Conservation (phyloP, 306 rosid genomes). For the Fagus crenata region DNA sequence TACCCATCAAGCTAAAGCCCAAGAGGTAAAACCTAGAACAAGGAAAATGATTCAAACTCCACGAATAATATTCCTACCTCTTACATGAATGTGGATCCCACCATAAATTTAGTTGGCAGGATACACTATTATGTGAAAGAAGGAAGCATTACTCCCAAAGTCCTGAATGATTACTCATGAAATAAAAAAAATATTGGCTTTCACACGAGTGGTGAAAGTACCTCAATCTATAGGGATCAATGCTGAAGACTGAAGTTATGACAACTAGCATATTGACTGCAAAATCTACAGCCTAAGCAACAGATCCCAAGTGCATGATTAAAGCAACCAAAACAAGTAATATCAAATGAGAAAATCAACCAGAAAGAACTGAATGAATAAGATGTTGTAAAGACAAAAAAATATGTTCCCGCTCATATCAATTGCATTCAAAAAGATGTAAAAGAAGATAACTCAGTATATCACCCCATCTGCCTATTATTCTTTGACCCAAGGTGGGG, state of each 20-base stretch:
- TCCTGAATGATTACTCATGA: no score
- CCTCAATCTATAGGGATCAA: background rate
- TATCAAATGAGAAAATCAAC: background rate
- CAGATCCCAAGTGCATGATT: no score
- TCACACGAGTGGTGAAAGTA: background rate
- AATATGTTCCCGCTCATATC: background rate
- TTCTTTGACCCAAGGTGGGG: background rate
- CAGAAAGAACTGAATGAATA: background rate
- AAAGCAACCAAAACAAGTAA: background rate
- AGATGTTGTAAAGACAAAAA: background rate
- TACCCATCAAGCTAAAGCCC: no score
- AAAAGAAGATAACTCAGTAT: background rate
- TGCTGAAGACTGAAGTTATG: no score
- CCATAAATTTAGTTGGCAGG: no score
- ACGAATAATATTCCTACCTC: no score
- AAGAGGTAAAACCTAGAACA: no score
- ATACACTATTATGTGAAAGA: no score
- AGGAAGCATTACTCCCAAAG: no score
- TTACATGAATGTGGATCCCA: no score
- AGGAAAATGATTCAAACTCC: no score
- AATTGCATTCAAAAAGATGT: background rate
- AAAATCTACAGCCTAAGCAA: background rate
- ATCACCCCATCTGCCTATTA: background rate
- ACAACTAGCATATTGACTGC: background rate
- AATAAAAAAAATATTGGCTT: background rate